These are phyloP conservation scores for Syzygium malaccense DNA, from an alignment of 441 rosid genomes.

Conservation along the genomic window DNA sequence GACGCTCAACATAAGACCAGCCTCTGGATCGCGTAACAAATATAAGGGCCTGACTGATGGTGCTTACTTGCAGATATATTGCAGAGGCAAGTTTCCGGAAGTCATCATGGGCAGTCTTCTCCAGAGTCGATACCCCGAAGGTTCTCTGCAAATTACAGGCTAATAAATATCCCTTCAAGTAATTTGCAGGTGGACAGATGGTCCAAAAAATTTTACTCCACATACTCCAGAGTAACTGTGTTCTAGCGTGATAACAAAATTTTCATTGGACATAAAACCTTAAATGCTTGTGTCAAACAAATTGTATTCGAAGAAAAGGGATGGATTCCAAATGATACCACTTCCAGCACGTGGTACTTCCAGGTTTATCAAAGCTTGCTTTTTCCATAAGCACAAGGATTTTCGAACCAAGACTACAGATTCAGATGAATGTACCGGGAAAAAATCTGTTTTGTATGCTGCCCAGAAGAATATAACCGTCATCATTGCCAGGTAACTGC, in stretches of 20 bases:
- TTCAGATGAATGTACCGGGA: not conserved
- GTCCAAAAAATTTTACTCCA: not conserved
- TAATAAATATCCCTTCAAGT: not conserved
- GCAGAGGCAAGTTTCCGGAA: conserved; percentile 5
- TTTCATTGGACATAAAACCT: not conserved
- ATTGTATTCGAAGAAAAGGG: not conserved
- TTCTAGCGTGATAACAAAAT: not conserved
- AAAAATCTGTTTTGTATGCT: conserved; percentile 7
- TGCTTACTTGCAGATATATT: conserved; percentile 1
- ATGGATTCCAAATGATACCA: not conserved
- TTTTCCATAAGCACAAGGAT: not conserved
- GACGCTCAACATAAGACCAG: conserved; percentile 1
- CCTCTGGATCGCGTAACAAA: conserved; percentile 1
- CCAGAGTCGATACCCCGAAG: not conserved
- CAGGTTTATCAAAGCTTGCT: not conserved
- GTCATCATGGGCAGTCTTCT: not conserved
- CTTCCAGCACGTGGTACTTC: not conserved
- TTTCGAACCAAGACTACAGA: not conserved
- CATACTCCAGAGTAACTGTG: not conserved
- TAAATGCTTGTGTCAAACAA: not conserved
- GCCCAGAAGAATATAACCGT: conserved; percentile 13
- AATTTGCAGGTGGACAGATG: not conserved
- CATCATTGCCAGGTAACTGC: conserved; percentile 8
- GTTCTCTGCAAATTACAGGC: not conserved
- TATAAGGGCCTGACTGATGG: conserved; percentile 2